Conservation (phyloP, 2,329 filamentous ascomycete genomes). For the Colletotrichum sp. region DNA sequence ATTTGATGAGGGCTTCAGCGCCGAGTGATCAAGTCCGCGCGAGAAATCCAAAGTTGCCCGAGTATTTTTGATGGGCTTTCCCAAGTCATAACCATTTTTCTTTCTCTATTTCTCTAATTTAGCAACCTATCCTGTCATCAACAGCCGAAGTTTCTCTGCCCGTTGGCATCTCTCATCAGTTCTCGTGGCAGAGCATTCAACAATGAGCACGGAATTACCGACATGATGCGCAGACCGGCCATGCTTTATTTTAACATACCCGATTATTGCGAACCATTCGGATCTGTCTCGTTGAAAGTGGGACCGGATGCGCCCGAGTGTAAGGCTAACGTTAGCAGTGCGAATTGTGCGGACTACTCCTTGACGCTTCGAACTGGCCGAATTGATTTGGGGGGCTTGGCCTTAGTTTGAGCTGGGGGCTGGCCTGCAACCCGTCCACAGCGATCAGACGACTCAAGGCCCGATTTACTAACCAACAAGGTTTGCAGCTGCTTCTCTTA, state of each 20-base stretch:
- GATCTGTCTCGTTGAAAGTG: too few species aligned
- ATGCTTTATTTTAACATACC: neutral
- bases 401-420: neutral
- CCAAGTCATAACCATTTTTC: neutral
- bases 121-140: neutral
- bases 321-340: neutral
- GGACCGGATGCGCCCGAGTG: neutral
- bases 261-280: neutral
- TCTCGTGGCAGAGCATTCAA: neutral
- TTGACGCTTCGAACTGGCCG: neutral
- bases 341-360: fast-evolving
- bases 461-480: neutral
- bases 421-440: neutral
- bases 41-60: neutral
- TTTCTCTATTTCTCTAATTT: neutral
- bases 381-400: fast-evolving
- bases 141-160: neutral
- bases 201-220: neutral
- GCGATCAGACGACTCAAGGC: neutral
- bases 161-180: neutral
- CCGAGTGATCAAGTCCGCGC: neutral
- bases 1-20: neutral
- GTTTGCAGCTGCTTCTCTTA: neutral
- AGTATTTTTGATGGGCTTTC: neutral
- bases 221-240: neutral